phyloP scores from a whole-genome alignment of 805 yeast species.

The Clavispora santaluciae region DNA sequence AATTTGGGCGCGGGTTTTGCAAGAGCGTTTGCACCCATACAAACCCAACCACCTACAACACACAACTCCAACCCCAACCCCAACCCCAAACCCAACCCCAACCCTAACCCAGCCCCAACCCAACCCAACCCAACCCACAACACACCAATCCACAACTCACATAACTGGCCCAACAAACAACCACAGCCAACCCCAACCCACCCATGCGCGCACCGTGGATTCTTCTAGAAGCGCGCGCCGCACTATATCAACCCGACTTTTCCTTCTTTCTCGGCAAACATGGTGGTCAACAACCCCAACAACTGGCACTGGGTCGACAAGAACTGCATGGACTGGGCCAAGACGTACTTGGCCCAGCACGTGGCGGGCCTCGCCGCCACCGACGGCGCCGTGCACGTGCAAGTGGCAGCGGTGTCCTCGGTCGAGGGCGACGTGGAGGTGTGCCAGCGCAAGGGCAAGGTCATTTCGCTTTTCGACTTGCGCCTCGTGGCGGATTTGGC shows the following conservation, averaged over 20 bases:
- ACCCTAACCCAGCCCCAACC: no score
- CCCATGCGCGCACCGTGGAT: no score
- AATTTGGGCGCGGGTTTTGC: no score
- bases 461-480: conserved; percentile 85
- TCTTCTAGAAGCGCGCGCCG: conserved; percentile 8
- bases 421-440: conserved; percentile 97
- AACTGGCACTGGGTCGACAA: conserved; percentile 99
- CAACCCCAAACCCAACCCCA: no score
- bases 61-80: no score
- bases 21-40: no score
- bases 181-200: no score
- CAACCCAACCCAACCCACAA: no score
- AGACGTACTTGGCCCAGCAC: conserved; percentile 62
- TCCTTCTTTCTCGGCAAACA: no score
- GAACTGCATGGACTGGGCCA: conserved; percentile 91
- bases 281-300: conserved; percentile 96
- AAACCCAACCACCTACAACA: no score
- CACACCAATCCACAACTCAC: no score
- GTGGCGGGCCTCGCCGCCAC: conserved; percentile 47
- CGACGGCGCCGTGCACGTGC: conserved; percentile 25
- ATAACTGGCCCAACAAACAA: no score
- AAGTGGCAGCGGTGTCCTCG: conserved; percentile 44
- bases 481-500: conserved; percentile 55
- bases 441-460: conserved; percentile 94
- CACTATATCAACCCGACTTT: neutral